A percentile compares a stretch with the other conserved stretches of the same genome.
phyloP scores from a whole-genome alignment of 2,329 filamentous ascomycete species.

The Hansfordia pulvinata region DNA sequence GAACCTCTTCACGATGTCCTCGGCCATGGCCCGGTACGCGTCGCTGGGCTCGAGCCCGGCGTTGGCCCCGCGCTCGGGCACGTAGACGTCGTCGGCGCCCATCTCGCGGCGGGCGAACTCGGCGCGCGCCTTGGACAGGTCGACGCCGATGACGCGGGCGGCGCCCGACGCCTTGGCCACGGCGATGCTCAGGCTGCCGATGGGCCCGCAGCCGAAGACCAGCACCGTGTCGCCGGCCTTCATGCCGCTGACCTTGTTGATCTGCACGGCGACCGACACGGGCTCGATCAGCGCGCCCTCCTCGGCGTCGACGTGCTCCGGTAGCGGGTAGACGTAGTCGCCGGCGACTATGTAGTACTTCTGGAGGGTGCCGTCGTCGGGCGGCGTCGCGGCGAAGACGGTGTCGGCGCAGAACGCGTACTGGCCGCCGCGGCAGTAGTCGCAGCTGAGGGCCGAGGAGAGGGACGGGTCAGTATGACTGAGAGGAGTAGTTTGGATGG shows the following conservation, averaged over 20 bases:
- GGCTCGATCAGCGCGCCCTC: slow-evolving; percentile 44
- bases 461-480: no score
- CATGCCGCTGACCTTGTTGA: slow-evolving; percentile 33
- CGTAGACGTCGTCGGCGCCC: slow-evolving; percentile 39
- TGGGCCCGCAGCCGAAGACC: slow-evolving; percentile 48
- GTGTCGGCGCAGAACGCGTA: slow-evolving; percentile 25
- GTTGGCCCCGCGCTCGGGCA: slow-evolving; percentile 33
- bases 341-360: slow-evolving; percentile 12
- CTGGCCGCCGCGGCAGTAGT: no score
- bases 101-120: slow-evolving; percentile 38
- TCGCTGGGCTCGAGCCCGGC: slow-evolving; percentile 29
- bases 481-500: slow-evolving; percentile 44
- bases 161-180: slow-evolving; percentile 41
- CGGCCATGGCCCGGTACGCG: slow-evolving; percentile 29
- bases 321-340: slow-evolving; percentile 13
- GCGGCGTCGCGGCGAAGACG: slow-evolving; percentile 31
- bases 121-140: slow-evolving; percentile 35
- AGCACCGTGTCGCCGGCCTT: slow-evolving; percentile 31
- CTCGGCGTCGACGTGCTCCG: slow-evolving; percentile 1
- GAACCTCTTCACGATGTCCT: slow-evolving; percentile 22
- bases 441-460: no score
- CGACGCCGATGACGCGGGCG: slow-evolving; percentile 41
- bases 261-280: slow-evolving; percentile 51
- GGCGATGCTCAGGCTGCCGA: slow-evolving; percentile 44
- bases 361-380: slow-evolving; percentile 19